These are phyloP conservation scores for Dactylellina parvicollis DNA, from an alignment of 2,329 filamentous ascomycete species.

Conservation along the genomic window DNA sequence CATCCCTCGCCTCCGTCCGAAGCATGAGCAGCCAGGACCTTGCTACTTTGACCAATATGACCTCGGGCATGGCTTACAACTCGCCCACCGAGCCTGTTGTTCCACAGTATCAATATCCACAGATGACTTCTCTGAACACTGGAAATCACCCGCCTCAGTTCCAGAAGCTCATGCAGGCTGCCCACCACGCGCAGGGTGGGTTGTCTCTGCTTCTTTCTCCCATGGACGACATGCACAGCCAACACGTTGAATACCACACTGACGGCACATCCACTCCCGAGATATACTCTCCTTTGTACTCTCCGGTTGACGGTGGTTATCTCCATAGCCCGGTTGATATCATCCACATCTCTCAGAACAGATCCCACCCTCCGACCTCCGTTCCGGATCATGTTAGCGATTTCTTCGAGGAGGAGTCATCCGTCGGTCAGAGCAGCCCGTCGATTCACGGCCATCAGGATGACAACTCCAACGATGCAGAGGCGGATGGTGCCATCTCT, in stretches of 20 bases:
- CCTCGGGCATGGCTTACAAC: constrained; percentile 42
- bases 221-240: constrained; percentile 53
- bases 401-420: constrained; percentile 52
- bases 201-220: constrained; percentile 49
- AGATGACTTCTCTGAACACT: constrained; percentile 44
- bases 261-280: constrained; percentile 49
- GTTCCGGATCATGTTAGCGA: constrained; percentile 53
- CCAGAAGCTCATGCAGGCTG: constrained; percentile 54
- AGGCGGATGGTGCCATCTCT: constrained; percentile 47
- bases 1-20: constrained; percentile 48
- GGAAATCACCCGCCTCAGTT: constrained; percentile 52
- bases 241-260: constrained; percentile 48
- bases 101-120: constrained; percentile 51
- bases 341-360: constrained; percentile 45
- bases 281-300: constrained; percentile 52
- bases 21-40: constrained; percentile 53
- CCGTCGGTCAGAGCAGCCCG: constrained; percentile 51
- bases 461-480: constrained; percentile 31
- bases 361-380: constrained; percentile 49
- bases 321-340: constrained; percentile 53
- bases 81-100: constrained; percentile 37
- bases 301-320: constrained; percentile 45
- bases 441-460: constrained; percentile 53
- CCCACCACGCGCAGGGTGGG: constrained; percentile 48
- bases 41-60: constrained; percentile 52